Conservation (phyloP, 352 stramenopile genomes). For the Globisporangium nunn region DNA sequence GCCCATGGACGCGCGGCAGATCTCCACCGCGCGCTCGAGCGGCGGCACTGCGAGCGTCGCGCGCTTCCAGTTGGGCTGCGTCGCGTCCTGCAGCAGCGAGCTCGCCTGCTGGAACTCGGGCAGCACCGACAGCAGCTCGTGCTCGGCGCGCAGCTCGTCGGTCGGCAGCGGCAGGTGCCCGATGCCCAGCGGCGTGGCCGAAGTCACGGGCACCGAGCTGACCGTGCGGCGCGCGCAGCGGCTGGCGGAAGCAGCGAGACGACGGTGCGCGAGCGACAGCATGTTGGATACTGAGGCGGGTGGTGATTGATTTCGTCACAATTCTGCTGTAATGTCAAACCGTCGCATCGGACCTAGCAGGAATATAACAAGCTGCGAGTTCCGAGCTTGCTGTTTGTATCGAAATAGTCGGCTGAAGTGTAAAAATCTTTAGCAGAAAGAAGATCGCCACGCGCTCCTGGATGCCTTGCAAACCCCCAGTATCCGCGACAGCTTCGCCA, state of each 20-base stretch:
- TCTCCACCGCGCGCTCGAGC: constrained; percentile 62
- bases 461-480: too few species aligned
- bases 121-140: constrained; percentile 48
- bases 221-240: neutral
- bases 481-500: too few species aligned
- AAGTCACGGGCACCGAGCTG: constrained; percentile 7
- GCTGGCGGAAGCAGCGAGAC: neutral
- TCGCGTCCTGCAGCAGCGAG: constrained; percentile 34
- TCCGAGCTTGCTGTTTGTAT: too few species aligned
- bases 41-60: constrained; percentile 40
- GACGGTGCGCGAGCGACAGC: neutral
- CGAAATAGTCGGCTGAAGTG: too few species aligned
- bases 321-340: neutral
- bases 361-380: too few species aligned
- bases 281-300: neutral
- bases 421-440: too few species aligned
- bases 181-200: constrained; percentile 45
- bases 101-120: constrained; percentile 70
- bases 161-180: constrained; percentile 51
- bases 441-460: too few species aligned
- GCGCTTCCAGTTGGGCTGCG: constrained; percentile 41
- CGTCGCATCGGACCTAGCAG: too few species aligned
- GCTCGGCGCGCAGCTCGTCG: constrained; percentile 60
- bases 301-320: too few species aligned
- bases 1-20: constrained; percentile 72